Percentiles rank a stretch among this genome's conserved stretches.
Evolutionary conservation across 345 rosid genomes (phyloP).

Genomic region (Adansonia digitata): DNA sequence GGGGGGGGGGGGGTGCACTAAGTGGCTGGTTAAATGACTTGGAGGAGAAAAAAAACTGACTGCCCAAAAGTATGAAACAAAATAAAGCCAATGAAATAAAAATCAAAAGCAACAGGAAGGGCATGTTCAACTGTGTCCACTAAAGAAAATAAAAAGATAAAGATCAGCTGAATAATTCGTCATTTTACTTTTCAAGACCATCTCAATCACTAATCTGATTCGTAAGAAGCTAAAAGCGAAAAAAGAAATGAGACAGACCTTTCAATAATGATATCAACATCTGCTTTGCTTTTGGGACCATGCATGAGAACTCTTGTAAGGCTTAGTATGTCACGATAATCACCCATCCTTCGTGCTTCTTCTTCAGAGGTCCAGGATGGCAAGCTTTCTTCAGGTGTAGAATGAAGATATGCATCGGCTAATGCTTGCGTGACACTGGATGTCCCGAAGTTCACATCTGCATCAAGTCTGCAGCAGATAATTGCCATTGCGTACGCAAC

Average conservation of each 20-base stretch:
- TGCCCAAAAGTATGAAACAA: background rate
- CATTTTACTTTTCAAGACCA: no score
- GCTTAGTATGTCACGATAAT: conserved; percentile 90
- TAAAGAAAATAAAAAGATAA: background rate
- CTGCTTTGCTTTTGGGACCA: conserved; percentile 94
- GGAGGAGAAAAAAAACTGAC: background rate
- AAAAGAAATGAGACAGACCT: conserved; percentile 33
- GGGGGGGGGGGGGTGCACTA: no score
- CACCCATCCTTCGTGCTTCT: conserved; percentile 77
- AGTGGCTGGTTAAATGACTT: background rate
- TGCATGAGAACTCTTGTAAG: conserved; percentile 82
- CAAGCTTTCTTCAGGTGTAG: conserved; percentile 30
- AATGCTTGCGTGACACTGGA: conserved; percentile 24
- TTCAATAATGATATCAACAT: conserved; percentile 66
- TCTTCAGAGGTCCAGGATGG: conserved; percentile 58
- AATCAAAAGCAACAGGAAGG: background rate
- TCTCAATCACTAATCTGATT: no score
- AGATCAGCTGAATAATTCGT: background rate
- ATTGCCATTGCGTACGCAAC: conserved; percentile 93
- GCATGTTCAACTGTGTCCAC: background rate
- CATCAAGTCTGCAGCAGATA: conserved; percentile 68
- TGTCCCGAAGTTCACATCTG: conserved; percentile 36
- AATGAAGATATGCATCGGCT: conserved; percentile 26
- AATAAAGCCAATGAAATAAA: conserved; percentile 1
- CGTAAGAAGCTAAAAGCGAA: background rate